These are phyloP conservation scores for Arthromyces matolae DNA, from an alignment of 768 basidiomycete species.

Conservation along the genomic window DNA sequence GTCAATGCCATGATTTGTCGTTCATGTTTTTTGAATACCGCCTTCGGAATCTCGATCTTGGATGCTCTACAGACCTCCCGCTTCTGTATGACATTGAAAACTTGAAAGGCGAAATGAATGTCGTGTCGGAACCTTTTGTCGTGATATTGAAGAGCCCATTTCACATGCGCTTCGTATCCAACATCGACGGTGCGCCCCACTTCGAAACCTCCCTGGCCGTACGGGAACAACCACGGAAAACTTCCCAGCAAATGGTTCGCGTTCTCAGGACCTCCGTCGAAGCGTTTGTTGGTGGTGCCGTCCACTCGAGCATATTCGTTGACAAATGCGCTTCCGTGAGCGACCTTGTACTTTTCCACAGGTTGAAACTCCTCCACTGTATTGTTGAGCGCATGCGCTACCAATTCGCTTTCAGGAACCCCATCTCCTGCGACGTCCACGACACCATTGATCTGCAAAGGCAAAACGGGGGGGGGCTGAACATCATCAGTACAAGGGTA, in stretches of 20 bases:
- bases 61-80: slow-evolving; percentile 21
- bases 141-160: slow-evolving; percentile 22
- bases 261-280: background rate
- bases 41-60: slow-evolving; percentile 26
- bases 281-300: background rate
- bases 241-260: slow-evolving; percentile 10
- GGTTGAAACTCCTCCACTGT: no score
- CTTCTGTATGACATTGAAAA: slow-evolving; percentile 26
- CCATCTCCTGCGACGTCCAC: no score
- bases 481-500: no score
- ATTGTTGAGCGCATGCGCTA: no score
- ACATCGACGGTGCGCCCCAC: background rate
- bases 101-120: slow-evolving; percentile 24
- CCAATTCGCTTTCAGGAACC: no score
- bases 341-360: no score
- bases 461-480: no score
- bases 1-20: slow-evolving; percentile 22
- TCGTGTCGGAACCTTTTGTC: slow-evolving; percentile 28
- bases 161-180: slow-evolving; percentile 16
- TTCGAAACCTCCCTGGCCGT: slow-evolving; percentile 15
- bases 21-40: slow-evolving; percentile 21
- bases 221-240: slow-evolving; percentile 15
- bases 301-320: background rate
- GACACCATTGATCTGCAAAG: background rate
- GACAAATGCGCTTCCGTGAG: no score